Evolutionary conservation across 2,329 filamentous ascomycete genomes (phyloP), one percentile per base, ranked within the genome.

Genomic region (Dothiorella sarmentorum): DNA sequence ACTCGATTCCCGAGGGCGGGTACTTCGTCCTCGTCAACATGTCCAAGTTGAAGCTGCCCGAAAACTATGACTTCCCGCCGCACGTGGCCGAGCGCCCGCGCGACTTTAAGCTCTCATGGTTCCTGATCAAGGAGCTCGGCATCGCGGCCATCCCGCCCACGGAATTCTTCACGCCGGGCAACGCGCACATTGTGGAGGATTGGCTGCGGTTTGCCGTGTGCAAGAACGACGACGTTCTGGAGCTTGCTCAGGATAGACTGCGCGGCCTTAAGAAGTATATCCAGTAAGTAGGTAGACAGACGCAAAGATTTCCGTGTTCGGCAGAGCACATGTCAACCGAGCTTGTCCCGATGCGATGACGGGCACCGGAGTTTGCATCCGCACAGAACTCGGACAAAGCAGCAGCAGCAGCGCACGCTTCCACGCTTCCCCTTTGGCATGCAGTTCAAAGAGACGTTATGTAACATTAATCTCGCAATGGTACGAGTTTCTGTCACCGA

Each of bases 11-110:
- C 4, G 92, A 99, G 73, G 94, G 94, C 56, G 94, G 94, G 18
- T 99, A 99, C 79, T 99, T 99, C 70, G 90, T 99, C 37, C 84
- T 99, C 56, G 94, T 90, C 63, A 99, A 99, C 77, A 87, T 97
- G 81, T 80, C 84, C 59, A 92, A 93, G 71, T 90, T 99, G 59
- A 85, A 89, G 71, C 72, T 99, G 4, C 94, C 94, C 0, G 82
- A 81, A 4, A 86, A 86, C 70, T 99, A 97, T 73, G 83, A 87
- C 0, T 97, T 97, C 79, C 94, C 94, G 26, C 80, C 87, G 1
- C 91, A 97, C 70, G 93, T 99, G 33, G 90, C 89, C 13, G 86
- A 81, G 68, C 84, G 94, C 1, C 91, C 94, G 22, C 82, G 94
- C 27, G 94, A 99, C 73, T 99, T 97, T 77, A 90, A 96, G 80